phyloP scores from a whole-genome alignment of 176 grass and related monocot species.

The Aegilops speltoides region DNA sequence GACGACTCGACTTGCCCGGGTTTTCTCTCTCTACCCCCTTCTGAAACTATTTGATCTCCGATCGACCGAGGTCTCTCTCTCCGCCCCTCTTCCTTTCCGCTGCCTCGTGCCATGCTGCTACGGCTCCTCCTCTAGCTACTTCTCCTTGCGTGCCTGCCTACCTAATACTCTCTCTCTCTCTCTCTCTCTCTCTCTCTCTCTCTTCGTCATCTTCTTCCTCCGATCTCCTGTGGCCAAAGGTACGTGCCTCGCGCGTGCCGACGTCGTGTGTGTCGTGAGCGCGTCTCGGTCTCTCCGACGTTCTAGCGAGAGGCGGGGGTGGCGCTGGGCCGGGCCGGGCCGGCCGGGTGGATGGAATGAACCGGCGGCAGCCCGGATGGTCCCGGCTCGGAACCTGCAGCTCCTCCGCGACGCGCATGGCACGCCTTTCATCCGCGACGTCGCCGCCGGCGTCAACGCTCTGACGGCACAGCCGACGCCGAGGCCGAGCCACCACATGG shows the following conservation, averaged over 20 bases:
- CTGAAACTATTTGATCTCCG: conserved; percentile 39
- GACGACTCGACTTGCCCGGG: not conserved
- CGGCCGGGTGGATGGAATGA: conserved; percentile 48
- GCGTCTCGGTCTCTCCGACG: not conserved
- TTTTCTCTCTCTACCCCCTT: not conserved
- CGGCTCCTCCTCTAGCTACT: conserved; percentile 35
- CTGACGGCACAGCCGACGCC: conserved; percentile 3
- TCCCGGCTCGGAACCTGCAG: conserved; percentile 47
- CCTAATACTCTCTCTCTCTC: not conserved
- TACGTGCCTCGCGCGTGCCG: not conserved
- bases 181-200: not conserved
- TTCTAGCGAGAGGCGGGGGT: not conserved
- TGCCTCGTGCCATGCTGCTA: conserved; percentile 36
- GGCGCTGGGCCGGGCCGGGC: not conserved
- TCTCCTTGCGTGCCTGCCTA: not conserved
- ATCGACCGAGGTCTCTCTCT: not conserved
- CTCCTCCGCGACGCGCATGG: conserved; percentile 47
- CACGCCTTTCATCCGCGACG: conserved; percentile 13
- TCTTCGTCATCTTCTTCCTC: not conserved
- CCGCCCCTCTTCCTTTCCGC: not conserved
- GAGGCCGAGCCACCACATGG: conserved; percentile 29
- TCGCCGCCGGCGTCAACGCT: not conserved
- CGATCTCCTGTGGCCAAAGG: not conserved
- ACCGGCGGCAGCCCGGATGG: conserved; percentile 50
- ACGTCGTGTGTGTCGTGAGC: not conserved